A percentile compares a stretch with the other conserved stretches of the same genome.
Evolutionary conservation across 306 rosid genomes (phyloP).

Genomic region (Quercus robur): DNA sequence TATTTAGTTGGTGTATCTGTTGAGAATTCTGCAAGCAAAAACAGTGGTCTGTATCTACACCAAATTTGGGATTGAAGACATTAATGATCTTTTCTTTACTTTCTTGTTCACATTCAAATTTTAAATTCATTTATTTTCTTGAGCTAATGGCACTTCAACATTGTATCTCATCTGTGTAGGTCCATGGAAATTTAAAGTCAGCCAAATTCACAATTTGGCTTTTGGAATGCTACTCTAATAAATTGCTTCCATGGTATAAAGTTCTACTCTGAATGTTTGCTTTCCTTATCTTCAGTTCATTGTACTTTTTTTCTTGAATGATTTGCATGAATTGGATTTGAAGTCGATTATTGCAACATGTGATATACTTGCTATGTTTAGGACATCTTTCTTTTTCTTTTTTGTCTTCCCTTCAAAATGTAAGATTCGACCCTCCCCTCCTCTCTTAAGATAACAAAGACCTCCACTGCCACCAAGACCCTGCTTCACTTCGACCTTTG

Average conservation of each 20-base stretch:
- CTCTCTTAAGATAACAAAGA: neutral
- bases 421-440: neutral
- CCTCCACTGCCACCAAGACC: neutral
- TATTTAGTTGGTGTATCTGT: neutral
- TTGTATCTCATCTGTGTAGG: conserved; percentile 44
- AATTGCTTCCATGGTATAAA: conserved; percentile 78
- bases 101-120: neutral
- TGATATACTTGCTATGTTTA: neutral
- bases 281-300: neutral
- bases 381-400: neutral
- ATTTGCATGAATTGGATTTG: neutral
- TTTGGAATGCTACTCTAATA: conserved; percentile 73
- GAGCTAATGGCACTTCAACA: conserved; percentile 20
- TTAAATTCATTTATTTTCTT: neutral
- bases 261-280: neutral
- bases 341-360: neutral
- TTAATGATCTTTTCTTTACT: neutral
- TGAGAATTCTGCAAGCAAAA: neutral
- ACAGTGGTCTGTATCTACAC: neutral
- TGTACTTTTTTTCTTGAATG: neutral
- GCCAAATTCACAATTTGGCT: conserved; percentile 50
- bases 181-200: conserved; percentile 43
- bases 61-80: neutral
- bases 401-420: neutral
- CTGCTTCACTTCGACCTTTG: neutral